Percentiles rank a stretch among this genome's conserved stretches.
phyloP scores from a whole-genome alignment of 495 filamentous ascomycete species.

The Hypoxylon intermedium region DNA sequence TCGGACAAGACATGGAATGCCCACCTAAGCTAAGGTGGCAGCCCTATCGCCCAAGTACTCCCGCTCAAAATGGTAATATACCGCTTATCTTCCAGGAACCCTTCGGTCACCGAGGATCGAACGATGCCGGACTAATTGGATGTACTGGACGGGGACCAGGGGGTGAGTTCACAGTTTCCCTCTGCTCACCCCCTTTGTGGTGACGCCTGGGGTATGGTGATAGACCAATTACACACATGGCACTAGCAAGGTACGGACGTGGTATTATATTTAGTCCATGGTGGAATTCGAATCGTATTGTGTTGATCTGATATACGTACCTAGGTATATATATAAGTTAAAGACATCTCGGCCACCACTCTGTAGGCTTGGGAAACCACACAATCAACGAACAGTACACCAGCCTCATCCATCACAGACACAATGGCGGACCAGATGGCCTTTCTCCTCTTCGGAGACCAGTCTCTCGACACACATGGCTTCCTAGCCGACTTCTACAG shows the following conservation, averaged over 20 bases:
- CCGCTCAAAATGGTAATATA: slow-evolving; percentile 47
- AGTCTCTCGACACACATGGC: slow-evolving; percentile 74
- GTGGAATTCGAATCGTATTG: slow-evolving; percentile 18
- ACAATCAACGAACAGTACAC: slow-evolving; percentile 26
- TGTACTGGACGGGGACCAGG: slow-evolving; percentile 28
- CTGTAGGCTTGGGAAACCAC: slow-evolving; percentile 13
- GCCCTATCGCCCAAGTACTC: slow-evolving; percentile 42
- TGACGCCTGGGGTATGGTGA: slow-evolving; percentile 23
- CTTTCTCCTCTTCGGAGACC: slow-evolving; percentile 76
- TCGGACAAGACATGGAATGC: slow-evolving; percentile 41
- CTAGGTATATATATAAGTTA: slow-evolving; percentile 47
- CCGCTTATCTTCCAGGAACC: slow-evolving; percentile 49
- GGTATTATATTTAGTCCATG: slow-evolving; percentile 42
- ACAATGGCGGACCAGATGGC: slow-evolving; percentile 55
- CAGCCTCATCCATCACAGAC: slow-evolving; percentile 27
- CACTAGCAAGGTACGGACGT: slow-evolving; percentile 23
- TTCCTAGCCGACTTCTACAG: slow-evolving; percentile 67
- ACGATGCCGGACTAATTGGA: slow-evolving; percentile 37
- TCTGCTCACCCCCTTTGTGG: slow-evolving; percentile 27
- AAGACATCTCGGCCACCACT: slow-evolving; percentile 31
- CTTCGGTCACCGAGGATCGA: slow-evolving; percentile 53
- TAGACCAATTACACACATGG: slow-evolving; percentile 36
- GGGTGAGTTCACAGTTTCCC: slow-evolving; percentile 28
- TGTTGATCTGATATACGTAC: slow-evolving; percentile 38
- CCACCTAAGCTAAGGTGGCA: slow-evolving; percentile 39